These are phyloP conservation scores for Smallanthus sonchifolius DNA, from an alignment of 129 eudicot genomes.

Conservation along the genomic window DNA sequence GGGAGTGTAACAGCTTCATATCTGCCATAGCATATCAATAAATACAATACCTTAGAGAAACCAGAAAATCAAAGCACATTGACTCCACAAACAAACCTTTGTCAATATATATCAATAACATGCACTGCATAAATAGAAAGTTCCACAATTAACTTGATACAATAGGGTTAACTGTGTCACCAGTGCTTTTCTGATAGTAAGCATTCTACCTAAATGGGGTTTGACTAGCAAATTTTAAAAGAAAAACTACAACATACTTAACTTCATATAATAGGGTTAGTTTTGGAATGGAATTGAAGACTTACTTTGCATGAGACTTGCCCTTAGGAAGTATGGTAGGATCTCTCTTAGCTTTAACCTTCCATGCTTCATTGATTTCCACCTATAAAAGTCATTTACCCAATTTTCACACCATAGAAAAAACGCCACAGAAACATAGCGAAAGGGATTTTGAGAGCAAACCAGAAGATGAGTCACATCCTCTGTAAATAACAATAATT, in stretches of 20 bases:
- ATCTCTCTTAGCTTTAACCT: slow-evolving; percentile 30
- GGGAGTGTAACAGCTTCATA: slow-evolving; percentile 73
- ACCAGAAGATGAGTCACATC: slow-evolving; percentile 70
- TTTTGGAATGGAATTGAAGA: slow-evolving; percentile 15
- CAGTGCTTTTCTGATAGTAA: not conserved
- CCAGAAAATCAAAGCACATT: not conserved
- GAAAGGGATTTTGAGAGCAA: slow-evolving; percentile 5
- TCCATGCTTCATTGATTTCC: not conserved
- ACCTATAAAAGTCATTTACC: not conserved
- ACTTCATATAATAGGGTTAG: no score
- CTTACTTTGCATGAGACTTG: slow-evolving; percentile 83
- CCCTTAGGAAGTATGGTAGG: slow-evolving; percentile 82
- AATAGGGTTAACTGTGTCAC: not conserved
- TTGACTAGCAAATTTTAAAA: not conserved
- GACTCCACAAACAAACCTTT: not conserved
- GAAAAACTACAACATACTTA: not conserved
- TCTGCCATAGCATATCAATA: slow-evolving; percentile 39
- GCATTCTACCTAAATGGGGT: not conserved
- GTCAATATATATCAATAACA: not conserved
- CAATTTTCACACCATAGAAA: not conserved
- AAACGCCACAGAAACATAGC: not conserved
- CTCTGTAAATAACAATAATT: slow-evolving; percentile 48
- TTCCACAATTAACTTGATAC: not conserved
- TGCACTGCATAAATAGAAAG: not conserved
- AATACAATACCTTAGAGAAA: slow-evolving; percentile 5